These are phyloP conservation scores for Aspergillus persii DNA, from an alignment of 2,329 filamentous ascomycete genomes.

Conservation along the genomic window DNA sequence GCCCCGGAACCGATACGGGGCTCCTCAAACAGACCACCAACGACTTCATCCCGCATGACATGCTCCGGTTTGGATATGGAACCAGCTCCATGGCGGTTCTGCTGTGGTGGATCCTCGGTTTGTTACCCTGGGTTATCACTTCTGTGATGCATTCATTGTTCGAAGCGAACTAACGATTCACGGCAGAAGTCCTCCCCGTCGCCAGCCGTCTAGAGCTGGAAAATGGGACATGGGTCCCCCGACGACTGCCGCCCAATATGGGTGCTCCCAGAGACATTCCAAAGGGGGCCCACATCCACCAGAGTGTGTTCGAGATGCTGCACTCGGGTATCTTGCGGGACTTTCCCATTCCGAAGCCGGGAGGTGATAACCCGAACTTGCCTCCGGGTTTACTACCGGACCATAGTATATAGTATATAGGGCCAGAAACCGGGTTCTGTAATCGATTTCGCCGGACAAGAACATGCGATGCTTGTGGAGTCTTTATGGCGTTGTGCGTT, in stretches of 20 bases:
- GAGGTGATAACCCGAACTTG: constrained; percentile 12
- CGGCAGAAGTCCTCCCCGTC: constrained; percentile 34
- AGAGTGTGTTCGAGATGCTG: constrained; percentile 28
- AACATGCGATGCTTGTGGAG: no score
- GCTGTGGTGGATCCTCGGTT: constrained; percentile 37
- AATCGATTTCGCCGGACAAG: no score
- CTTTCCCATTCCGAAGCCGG: constrained; percentile 12
- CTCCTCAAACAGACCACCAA: constrained; percentile 17
- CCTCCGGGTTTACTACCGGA: background rate
- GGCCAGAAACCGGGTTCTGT: no score
- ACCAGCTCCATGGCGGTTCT: constrained; percentile 24
- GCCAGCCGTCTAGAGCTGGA: constrained; percentile 38
- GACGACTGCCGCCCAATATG: constrained; percentile 35
- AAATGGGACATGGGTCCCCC: constrained; percentile 34
- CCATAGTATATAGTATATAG: background rate
- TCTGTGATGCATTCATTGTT: no score
- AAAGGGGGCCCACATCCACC: constrained; percentile 28
- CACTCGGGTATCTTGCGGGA: constrained; percentile 20
- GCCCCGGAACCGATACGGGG: constrained; percentile 11
- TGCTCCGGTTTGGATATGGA: constrained; percentile 31
- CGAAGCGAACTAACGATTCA: background rate
- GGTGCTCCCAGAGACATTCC: constrained; percentile 35
- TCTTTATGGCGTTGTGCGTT: no score
- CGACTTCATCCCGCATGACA: constrained; percentile 29
- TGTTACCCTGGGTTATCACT: background rate